Base-by-base conservation (phyloP, 345 rosid genomes). In the Dimocarpus longan region DNA sequence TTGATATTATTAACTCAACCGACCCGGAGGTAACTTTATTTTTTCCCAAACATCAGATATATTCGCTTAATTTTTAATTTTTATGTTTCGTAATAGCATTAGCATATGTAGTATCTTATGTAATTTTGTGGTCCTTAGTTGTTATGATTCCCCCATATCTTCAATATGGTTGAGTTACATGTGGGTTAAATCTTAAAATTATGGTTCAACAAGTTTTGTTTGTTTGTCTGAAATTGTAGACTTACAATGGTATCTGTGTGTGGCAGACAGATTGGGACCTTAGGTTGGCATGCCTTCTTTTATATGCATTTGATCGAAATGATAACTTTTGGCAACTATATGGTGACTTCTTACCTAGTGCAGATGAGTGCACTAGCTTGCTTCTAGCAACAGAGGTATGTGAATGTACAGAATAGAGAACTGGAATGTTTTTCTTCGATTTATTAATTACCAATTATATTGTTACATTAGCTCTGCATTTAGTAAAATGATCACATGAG, bases 181-280 rank as follows among this genome's bases (percentile, higher is more conserved):
- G 22, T 60, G 32, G 44, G 46, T 60, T 60, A 60, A 71, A 57
- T 21, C 50, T 48, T 65, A 54, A 32, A 19, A 72, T 16, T 28
- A 32, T 43, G 26, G 39, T 76, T 76, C 43, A 57, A 40, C 46
- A 12, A 42, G 74, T 66, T 77, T 81, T 6, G 37, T 43, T 78
- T 67, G 59, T 60, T 78, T 67, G 59, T 60, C 65, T 69, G 5
- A 16, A 15, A 28, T 22, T 19, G 26, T 39, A 19, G 56, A 12
- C 71, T 74, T 64, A 80, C 60, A 56, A 72, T 48, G 10, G 19
- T 65, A n/a, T 68, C 67, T 78, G 71, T 71, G 21, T 82, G 70
- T 74, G 86, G 82, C 97, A 95, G 99, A 87, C 87, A 50, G 99
- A 93, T 85, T 95, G 97, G 98, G 99, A 95, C 87, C 87, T 93